Evolutionary conservation across 305 asterid species (phyloP).

Genomic region (Fraxinus latifolia): DNA sequence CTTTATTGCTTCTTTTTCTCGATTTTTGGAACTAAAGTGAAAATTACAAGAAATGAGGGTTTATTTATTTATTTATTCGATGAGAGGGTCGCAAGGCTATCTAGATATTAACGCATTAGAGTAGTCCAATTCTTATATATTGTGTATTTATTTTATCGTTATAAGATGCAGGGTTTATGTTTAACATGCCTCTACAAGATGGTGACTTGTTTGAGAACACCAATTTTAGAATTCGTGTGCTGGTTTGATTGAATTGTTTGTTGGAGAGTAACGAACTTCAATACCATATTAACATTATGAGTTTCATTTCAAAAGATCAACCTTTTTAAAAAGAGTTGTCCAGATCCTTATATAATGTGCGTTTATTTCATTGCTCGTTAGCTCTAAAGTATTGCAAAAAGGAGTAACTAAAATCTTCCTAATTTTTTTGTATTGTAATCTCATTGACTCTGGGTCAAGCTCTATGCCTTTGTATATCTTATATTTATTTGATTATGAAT

Average conservation of each 20-base stretch:
- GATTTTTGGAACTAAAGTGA: constrained; percentile 12
- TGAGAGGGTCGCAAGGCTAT: background rate
- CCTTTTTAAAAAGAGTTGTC: no score
- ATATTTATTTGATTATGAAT: background rate
- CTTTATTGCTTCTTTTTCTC: constrained; percentile 23
- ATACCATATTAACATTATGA: no score
- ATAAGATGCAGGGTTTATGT: background rate
- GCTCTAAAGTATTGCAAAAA: no score
- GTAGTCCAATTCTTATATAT: no score
- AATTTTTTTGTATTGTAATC: background rate
- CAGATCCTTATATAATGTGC: no score
- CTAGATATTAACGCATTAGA: background rate
- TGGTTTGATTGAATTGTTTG: background rate
- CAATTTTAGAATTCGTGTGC: no score
- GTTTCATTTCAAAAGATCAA: no score
- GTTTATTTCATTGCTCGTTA: no score
- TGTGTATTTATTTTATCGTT: background rate
- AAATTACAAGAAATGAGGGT: constrained; percentile 8
- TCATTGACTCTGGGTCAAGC: background rate
- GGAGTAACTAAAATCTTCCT: background rate
- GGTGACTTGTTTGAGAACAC: no score
- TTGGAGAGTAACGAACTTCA: background rate
- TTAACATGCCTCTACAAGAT: no score
- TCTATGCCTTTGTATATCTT: background rate
- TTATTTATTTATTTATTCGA: background rate